Conservation (phyloP, 2,329 filamentous ascomycete species). For the Cladophialophora exuberans region DNA sequence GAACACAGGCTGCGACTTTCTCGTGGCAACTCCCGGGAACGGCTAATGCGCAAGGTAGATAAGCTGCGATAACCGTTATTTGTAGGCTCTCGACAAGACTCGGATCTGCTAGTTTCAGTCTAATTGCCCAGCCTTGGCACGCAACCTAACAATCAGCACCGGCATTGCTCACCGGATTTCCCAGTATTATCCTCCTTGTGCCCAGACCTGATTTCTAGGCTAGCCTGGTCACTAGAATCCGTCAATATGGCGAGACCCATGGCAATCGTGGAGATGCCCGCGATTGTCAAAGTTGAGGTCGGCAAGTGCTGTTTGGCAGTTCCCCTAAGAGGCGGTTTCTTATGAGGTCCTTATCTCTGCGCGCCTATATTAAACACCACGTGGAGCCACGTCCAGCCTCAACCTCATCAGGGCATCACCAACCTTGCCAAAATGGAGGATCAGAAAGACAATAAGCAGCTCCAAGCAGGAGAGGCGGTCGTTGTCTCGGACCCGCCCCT, state of each 20-base stretch:
- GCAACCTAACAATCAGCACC: conserved; percentile 3
- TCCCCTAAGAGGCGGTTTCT: not conserved
- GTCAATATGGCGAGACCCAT: conserved; percentile 1
- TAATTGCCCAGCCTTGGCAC: conserved; percentile 11
- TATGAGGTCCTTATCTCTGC: conserved; percentile 13
- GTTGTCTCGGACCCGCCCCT: conserved; percentile 9
- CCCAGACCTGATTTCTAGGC: not conserved
- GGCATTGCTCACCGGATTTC: not conserved
- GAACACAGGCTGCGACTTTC: too few relatives aligned
- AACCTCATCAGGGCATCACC: not conserved
- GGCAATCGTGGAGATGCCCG: conserved; percentile 13
- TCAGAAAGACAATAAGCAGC: conserved; percentile 4
- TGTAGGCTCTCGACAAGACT: not conserved
- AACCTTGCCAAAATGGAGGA: not conserved
- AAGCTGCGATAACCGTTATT: conserved; percentile 6
- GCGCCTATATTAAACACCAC: conserved; percentile 1
- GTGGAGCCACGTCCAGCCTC: not conserved
- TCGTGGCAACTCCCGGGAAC: not conserved
- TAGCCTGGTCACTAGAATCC: conserved; percentile 4
- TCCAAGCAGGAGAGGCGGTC: conserved; percentile 6
- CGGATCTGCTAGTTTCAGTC: conserved; percentile 6
- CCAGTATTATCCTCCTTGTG: not conserved
- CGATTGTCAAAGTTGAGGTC: not conserved
- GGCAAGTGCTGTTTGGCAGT: not conserved
- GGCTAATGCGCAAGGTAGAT: conserved; percentile 8